These are phyloP conservation scores for Spergularia azorica DNA, from an alignment of 179 eudicot species.

Conservation along the genomic window DNA sequence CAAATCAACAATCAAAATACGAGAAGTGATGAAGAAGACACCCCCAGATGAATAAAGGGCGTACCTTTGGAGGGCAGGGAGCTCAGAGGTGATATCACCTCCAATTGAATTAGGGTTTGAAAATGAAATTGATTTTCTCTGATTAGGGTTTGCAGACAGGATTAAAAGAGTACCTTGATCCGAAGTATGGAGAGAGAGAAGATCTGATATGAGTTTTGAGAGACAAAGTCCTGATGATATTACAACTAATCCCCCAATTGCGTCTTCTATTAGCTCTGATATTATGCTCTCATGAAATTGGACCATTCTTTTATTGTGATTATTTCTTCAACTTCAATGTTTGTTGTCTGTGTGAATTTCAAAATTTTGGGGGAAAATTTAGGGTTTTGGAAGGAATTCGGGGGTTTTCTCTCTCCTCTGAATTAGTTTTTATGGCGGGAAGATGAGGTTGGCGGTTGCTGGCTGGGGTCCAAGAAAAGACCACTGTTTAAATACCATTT, in stretches of 20 bases:
- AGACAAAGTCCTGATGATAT: constrained; percentile 82
- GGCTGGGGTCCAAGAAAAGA: too few species aligned
- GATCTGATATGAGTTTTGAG: constrained; percentile 60
- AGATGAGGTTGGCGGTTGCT: constrained; percentile 11
- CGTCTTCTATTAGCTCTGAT: constrained; percentile 73
- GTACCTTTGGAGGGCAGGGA: constrained; percentile 60
- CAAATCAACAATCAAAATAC: constrained; percentile 87
- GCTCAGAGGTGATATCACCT: constrained; percentile 74
- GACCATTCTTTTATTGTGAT: constrained; percentile 49
- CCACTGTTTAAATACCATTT: too few species aligned
- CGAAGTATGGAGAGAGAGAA: constrained; percentile 67
- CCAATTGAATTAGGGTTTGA: too few species aligned
- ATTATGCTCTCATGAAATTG: constrained; percentile 82
- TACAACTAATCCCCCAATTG: constrained; percentile 73
- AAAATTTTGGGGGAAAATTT: neutral
- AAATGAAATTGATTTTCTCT: constrained; percentile 47
- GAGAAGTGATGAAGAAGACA: constrained; percentile 63
- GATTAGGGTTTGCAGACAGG: constrained; percentile 68
- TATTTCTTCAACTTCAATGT: constrained; percentile 1
- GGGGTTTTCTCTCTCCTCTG: neutral
- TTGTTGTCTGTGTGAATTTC: neutral
- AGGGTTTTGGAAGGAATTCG: neutral
- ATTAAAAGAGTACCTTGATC: constrained; percentile 72
- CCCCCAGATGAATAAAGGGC: constrained; percentile 68
- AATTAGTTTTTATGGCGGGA: constrained; percentile 15